Percentiles rank a stretch among this genome's conserved stretches.
phyloP scores from a whole-genome alignment of 495 filamentous ascomycete genomes.

The Tuber melanosporum region DNA sequence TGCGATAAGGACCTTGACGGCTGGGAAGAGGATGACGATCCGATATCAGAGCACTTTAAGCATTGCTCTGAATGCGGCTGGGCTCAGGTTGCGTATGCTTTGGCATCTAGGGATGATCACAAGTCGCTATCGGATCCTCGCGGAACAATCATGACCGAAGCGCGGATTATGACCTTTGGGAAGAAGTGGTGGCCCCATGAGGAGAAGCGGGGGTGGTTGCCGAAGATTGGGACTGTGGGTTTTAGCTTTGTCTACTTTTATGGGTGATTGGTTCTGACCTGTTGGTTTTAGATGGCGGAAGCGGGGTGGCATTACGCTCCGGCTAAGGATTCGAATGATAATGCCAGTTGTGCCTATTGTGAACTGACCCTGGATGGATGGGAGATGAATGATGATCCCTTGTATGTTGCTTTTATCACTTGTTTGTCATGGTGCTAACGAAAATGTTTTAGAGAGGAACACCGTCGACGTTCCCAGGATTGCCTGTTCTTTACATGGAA shows the following conservation, averaged over 20 bases:
- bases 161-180: conserved; percentile 72
- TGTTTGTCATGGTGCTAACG: conserved; percentile 35
- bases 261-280: conserved; percentile 6
- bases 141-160: conserved; percentile 60
- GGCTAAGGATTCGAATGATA: conserved; percentile 68
- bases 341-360: conserved; percentile 84
- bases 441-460: conserved; percentile 63
- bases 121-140: conserved; percentile 63
- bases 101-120: conserved; percentile 58
- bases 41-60: conserved; percentile 74
- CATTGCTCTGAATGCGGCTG: conserved; percentile 77
- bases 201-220: conserved; percentile 75
- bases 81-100: conserved; percentile 72
- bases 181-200: conserved; percentile 80
- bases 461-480: conserved; percentile 65
- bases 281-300: conserved; percentile 63
- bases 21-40: conserved; percentile 80
- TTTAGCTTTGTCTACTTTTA: background rate
- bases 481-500: conserved; percentile 71
- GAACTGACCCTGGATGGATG: conserved; percentile 47
- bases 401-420: conserved; percentile 6
- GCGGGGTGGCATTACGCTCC: conserved; percentile 93
- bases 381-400: conserved; percentile 30
- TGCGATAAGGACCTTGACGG: conserved; percentile 74
- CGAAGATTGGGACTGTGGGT: conserved; percentile 75